Base-by-base conservation (phyloP, 805 yeast genomes). In the Millerago galiae region DNA sequence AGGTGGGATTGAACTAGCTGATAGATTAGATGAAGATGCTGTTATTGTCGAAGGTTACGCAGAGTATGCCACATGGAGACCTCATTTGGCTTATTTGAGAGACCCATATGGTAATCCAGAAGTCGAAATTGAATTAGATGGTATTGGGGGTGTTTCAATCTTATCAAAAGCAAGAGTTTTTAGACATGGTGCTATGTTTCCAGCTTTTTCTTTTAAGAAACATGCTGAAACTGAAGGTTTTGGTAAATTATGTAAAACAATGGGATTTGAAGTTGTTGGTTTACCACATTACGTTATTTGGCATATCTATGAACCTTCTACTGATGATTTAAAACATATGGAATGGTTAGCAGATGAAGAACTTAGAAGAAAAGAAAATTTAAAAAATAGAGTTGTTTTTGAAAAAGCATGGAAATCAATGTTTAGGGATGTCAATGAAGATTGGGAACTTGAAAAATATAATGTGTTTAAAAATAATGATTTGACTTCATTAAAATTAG, bases 221-320 rank as follows among this genome's bases (percentile, higher is more conserved):
- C 99, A 91, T 60, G 99, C 98, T 2, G 99, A 91, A 63, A 91
- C 99, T 2, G 99, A 91, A 64, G 98, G 96, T 0, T 91, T 93
- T 63, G 99, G 96, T 40, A 89, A 87, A 61, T 72, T 91, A 74
- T 79, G 88, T 52, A 81, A 85, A 54, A 70, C 81, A 54, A 86
- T 90, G 95, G 89, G 90, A 2, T 86, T 75, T 62, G 74, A 81
- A n/a, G 97, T 91, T 28, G 76, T 81, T 47, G 98, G 98, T 0
- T 71, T 91, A 53, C 95, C 96, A 14, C 97, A 91, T 66, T 91
- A 91, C 60, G 95, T 88, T 35, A 84, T 91, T 43, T 91, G 98
- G 98, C 96, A 89, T 63, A 82, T 87, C 50, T 91, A 91, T 63
- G 98, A 91, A 69, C 98, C 98, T 27, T 83, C 95, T 15, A 79